phyloP scores from a whole-genome alignment of 2,329 filamentous ascomycete species.

The Botrytis aclada region DNA sequence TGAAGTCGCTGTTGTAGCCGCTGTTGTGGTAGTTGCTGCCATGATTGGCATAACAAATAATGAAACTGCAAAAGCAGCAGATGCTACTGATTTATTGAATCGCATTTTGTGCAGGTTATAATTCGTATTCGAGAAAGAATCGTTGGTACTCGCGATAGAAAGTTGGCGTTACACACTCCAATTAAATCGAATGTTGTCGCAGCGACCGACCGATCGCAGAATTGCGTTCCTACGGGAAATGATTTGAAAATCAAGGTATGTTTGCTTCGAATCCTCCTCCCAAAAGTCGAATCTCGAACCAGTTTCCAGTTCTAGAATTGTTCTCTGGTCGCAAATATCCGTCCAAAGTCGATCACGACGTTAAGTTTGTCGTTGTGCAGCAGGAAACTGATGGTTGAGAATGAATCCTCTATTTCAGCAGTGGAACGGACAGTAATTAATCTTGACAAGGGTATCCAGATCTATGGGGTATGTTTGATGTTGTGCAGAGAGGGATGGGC shows the following conservation, averaged over 20 bases:
- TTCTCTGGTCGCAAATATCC: neutral
- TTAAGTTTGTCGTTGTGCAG: constrained; percentile 12
- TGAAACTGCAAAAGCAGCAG: constrained; percentile 25
- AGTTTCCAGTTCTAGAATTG: neutral
- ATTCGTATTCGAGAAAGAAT: constrained; percentile 8
- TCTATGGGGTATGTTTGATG: neutral
- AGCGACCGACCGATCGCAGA: neutral
- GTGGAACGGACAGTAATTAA: neutral
- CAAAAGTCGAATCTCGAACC: neutral
- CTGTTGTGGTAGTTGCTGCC: constrained; percentile 21
- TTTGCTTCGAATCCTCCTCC: neutral
- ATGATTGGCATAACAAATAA: constrained; percentile 23
- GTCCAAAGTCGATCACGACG: constrained; percentile 15
- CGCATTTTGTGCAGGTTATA: constrained; percentile 26
- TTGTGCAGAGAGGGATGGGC: neutral
- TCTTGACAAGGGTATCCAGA: constrained; percentile 10
- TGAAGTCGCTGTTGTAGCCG: constrained; percentile 17
- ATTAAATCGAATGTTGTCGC: constrained; percentile 4
- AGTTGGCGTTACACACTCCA: neutral
- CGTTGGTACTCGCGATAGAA: constrained; percentile 23
- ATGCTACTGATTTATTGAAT: constrained; percentile 22
- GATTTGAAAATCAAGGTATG: neutral
- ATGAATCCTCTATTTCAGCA: neutral
- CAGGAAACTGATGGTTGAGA: constrained; percentile 8
- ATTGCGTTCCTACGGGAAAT: neutral